Base-by-base conservation (phyloP, 306 rosid species). In the Fagus sylvatica region DNA sequence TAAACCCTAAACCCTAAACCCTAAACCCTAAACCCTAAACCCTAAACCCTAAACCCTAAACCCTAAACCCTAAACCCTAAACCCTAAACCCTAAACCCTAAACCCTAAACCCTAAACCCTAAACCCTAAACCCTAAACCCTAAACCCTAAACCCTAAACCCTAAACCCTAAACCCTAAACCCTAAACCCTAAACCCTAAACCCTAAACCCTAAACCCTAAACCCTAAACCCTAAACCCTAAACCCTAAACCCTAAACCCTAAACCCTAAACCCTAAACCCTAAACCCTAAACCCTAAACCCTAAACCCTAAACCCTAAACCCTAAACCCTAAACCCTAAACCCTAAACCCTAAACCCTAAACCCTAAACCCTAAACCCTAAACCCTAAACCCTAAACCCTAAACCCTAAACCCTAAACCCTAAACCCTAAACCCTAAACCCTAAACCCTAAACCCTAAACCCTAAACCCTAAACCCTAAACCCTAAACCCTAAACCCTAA, bases 301-400 rank as follows among this genome's bases (percentile, higher is more conserved):
- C 19, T 19, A 79, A 41, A 74, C 83, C 36, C 9, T 53, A 79
- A 42, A 59, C 83, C 46, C 3, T 33, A 79, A 59, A 71, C 81
- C 72, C 10, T 49, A 80, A 56, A 56, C 83, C 74, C 30, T 53
- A 73, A 74, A 62, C 77, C 76, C 61, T 62, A 79, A 60, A 76
- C 76, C 60, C 6, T 39, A 59, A 55, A 51, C 68, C 33, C 8
- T 17, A 73, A 73, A 36, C 83, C 78, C 34, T 22, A 53, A 73
- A 54, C 69, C 73, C 78, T 11, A 66, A 74, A 65, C 60, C 74
- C 68, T 40, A 65, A 61, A 59, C 70, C 74, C 78, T 30, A 40
- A 73, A 73, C 76, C 82, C 82, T 77, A 51, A 73, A 73, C 55
- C 83, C 73, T 53, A 36, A 79, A 79, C 77, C 77, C 82, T 79